A percentile compares a stretch with the other conserved stretches of the same genome.
Evolutionary conservation across 2,329 filamentous ascomycete species (phyloP).

Genomic region (Scedosporium boydii): DNA sequence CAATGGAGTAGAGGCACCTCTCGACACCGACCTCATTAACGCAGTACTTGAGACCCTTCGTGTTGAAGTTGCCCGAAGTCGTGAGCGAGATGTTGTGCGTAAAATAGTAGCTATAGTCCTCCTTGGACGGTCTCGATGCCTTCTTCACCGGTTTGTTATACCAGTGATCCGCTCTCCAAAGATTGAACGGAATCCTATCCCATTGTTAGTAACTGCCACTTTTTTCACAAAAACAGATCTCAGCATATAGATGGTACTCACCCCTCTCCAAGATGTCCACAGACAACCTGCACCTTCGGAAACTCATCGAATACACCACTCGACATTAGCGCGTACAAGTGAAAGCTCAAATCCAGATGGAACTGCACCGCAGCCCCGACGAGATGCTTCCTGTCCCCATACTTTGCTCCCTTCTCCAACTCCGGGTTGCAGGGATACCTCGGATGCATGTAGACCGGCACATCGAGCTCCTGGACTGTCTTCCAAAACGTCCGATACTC

Average conservation of each 20-base stretch:
- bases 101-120: constrained; percentile 30
- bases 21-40: constrained; percentile 27
- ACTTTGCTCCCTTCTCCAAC: constrained; percentile 15
- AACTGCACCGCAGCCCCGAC: constrained; percentile 26
- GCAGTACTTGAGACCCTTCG: constrained; percentile 27
- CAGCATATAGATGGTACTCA: constrained; percentile 11
- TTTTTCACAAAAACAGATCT: background rate
- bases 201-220: background rate
- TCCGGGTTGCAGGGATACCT: constrained; percentile 20
- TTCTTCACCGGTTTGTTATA: constrained; percentile 32
- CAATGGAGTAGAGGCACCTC: constrained; percentile 29
- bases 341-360: constrained; percentile 32
- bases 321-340: constrained; percentile 33
- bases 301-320: constrained; percentile 31
- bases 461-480: constrained; percentile 19
- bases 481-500: constrained; percentile 22
- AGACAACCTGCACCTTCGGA: constrained; percentile 29
- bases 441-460: constrained; percentile 25
- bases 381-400: constrained; percentile 21
- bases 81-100: constrained; percentile 30
- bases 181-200: constrained; percentile 31
- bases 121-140: constrained; percentile 22
- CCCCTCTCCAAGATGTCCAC: constrained; percentile 33
- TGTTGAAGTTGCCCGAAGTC: constrained; percentile 30
- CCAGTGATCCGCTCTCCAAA: constrained; percentile 30